Percentiles rank a stretch among this genome's conserved stretches.
phyloP scores from a whole-genome alignment of 75 land plant species.

The Chamaecyparis obtusa region DNA sequence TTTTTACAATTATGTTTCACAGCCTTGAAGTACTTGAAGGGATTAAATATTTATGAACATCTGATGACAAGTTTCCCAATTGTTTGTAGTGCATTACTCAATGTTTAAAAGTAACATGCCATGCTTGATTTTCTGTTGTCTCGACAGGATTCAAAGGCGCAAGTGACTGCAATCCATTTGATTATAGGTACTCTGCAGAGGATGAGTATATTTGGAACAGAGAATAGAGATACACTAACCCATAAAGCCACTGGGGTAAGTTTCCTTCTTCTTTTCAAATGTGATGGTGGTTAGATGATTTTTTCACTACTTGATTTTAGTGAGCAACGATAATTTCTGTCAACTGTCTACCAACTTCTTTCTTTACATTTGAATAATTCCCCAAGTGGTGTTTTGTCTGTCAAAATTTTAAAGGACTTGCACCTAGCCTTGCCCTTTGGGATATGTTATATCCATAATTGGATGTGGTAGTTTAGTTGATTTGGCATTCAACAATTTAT shows the following conservation, averaged over 20 bases:
- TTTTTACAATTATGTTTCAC: neutral
- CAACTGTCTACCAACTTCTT: too few species aligned
- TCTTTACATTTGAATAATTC: too few species aligned
- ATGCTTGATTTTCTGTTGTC: neutral
- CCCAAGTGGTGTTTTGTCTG: too few species aligned
- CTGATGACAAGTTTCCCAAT: neutral
- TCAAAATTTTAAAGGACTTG: too few species aligned
- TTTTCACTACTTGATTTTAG: neutral
- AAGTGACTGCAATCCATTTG: slow-evolving; percentile 93
- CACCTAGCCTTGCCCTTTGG: too few species aligned
- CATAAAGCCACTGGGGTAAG: slow-evolving; percentile 99
- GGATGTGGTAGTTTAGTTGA: too few species aligned
- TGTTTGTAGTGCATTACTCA: neutral
- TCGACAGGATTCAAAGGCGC: slow-evolving; percentile 90
- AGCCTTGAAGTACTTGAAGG: neutral
- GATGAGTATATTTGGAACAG: slow-evolving; percentile 90
- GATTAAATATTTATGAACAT: neutral
- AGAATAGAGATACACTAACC: slow-evolving; percentile 96
- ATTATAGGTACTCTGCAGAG: slow-evolving; percentile 94
- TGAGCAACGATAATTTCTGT: neutral
- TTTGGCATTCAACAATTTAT: too few species aligned
- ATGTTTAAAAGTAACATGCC: neutral
- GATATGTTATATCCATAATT: too few species aligned
- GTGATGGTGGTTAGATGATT: neutral
- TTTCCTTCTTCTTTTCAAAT: neutral